Base-by-base conservation (phyloP, 164 flowering plant species). In the Magnolia kwangsiensis region DNA sequence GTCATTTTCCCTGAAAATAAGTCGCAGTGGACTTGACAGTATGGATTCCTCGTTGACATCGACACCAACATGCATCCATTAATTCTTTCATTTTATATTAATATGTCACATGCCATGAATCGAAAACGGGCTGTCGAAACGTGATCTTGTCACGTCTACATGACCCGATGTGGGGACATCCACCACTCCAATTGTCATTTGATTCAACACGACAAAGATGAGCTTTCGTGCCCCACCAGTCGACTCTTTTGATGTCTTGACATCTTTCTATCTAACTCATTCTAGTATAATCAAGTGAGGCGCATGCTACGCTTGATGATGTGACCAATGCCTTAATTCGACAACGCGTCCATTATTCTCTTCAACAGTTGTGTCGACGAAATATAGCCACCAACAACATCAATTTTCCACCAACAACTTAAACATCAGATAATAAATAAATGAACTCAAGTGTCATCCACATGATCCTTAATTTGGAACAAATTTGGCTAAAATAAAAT, bases 211-310 rank as follows among this genome's bases (percentile, higher is more conserved):
- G 67, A 71, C 68, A 72, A 63, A 63, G 9, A 10, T 24, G 63
- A 45, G 5, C n/a, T 20, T 63, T 64, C 59, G n/a, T 71, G 67
- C 69, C 74, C 64, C 51, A 76, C 78, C 63, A 67, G 63, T 76
- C 27, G 31, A 63, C 61, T 74, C 51, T 3, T 24, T 29, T 31
- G 18, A 23, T 18, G 29, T 16, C 50, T 24, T 31, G 19, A 24
- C 50, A 2, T 13, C 20, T 67, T 50, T 27, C 5, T 0, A 49
- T 4, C 49, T 23, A 16, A 19, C 6, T 18, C 61, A 71, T 58
- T 37, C 66, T 61, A 76, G 1, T 8, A 6, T 14, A 18, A 24
- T 37, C n/a, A 45, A 64, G 49, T 18, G n/a, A 24, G 27, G 10
- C 63, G 45, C 50, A 20, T 68, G 6, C 69, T 19, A 59, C 8